A percentile compares a stretch with the other conserved stretches of the same genome.
Conservation (phyloP, 2,329 filamentous ascomycete species). For the Truncatella angustata region DNA sequence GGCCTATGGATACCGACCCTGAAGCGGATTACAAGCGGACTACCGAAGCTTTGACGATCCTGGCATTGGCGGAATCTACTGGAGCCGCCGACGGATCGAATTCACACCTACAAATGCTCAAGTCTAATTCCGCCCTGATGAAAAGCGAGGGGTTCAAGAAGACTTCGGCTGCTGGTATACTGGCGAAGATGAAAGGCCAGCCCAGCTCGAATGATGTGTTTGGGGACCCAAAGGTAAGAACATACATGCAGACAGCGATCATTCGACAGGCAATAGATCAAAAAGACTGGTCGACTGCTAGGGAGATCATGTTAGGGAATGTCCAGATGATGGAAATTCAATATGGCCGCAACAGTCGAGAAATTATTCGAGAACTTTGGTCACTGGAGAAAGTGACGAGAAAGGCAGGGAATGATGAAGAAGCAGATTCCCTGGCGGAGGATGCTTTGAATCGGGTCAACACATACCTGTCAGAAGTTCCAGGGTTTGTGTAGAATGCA, state of each 20-base stretch:
- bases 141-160: conserved; percentile 1
- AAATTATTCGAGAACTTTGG: conserved; percentile 5
- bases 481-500: background rate
- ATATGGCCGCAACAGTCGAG: background rate
- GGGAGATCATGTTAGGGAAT: background rate
- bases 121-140: background rate
- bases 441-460: background rate
- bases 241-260: background rate
- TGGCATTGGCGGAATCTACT: background rate
- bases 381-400: conserved; percentile 8
- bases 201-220: no score
- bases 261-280: background rate
- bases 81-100: background rate
- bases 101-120: conserved; percentile 2
- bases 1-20: background rate
- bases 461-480: conserved; percentile 3
- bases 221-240: background rate
- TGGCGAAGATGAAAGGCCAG: no score
- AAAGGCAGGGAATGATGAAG: background rate
- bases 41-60: background rate
- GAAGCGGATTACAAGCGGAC: background rate
- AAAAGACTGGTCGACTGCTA: background rate
- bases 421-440: background rate
- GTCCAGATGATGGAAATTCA: background rate
- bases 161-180: background rate